A percentile compares a stretch with the other conserved stretches of the same genome.
phyloP scores from a whole-genome alignment of 352 stramenopile genomes.

The Globisporangium polare region DNA sequence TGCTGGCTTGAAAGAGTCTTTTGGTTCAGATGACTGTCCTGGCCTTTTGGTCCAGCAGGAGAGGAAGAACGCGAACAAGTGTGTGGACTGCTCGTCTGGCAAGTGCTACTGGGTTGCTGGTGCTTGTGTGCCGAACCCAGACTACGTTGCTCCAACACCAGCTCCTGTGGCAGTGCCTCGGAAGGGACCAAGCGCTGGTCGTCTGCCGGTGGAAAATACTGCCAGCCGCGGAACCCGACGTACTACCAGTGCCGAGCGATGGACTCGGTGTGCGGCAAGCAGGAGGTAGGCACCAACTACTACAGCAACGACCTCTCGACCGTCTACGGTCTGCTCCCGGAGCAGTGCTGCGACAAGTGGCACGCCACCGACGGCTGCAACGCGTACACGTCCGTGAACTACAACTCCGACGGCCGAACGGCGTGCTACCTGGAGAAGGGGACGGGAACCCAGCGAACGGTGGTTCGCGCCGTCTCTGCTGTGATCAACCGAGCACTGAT shows the following conservation, averaged over 20 bases:
- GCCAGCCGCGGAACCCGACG: slow-evolving; percentile 22
- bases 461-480: too few species aligned
- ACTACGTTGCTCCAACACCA: background rate
- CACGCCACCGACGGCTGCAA: slow-evolving; percentile 7
- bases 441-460: too few species aligned
- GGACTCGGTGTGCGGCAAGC: background rate
- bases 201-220: slow-evolving; percentile 15
- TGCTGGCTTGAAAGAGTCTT: too few species aligned
- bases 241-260: slow-evolving; percentile 25
- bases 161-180: background rate
- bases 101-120: background rate
- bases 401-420: background rate
- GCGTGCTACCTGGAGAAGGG: slow-evolving; percentile 3
- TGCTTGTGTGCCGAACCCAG: background rate
- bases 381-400: slow-evolving; percentile 17
- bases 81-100: background rate
- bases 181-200: background rate
- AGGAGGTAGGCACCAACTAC: background rate
- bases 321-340: slow-evolving; percentile 4
- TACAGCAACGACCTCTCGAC: slow-evolving; percentile 13
- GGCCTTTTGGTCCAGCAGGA: too few species aligned
- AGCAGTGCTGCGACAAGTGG: slow-evolving; percentile 12
- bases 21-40: too few species aligned
- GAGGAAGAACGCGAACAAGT: too few species aligned
- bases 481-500: too few species aligned